Evolutionary conservation across 1,284 basidiomycete genomes (phyloP).

Genomic region (Cryptococcus hybrid): DNA sequence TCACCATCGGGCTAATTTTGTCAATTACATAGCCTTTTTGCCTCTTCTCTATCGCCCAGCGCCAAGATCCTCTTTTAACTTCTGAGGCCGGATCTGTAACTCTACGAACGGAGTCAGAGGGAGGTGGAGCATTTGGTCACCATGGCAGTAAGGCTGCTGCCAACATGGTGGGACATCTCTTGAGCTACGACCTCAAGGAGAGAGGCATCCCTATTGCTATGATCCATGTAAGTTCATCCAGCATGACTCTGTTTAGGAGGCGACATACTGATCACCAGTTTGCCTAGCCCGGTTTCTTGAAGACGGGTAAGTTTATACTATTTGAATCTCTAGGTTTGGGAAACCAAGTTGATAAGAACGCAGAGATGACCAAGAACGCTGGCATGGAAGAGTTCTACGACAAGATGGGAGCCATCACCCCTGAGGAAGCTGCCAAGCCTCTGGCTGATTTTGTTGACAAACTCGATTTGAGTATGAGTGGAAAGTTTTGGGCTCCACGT

Average conservation of each 20-base stretch:
- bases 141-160: conserved; percentile 56
- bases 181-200: conserved; percentile 52
- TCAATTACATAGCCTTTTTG: conserved; percentile 14
- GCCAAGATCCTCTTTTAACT: conserved; percentile 52
- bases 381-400: conserved; percentile 55
- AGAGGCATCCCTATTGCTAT: conserved; percentile 52
- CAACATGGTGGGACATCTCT: conserved; percentile 56
- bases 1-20: too few relatives aligned
- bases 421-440: conserved; percentile 51
- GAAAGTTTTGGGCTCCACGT: conserved; percentile 57
- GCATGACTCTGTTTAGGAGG: not conserved
- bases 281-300: conserved; percentile 43
- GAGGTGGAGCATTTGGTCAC: conserved; percentile 56
- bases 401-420: conserved; percentile 53
- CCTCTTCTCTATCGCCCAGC: conserved; percentile 21
- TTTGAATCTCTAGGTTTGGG: conserved; percentile 8
- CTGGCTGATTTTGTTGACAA: conserved; percentile 51
- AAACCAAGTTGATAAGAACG: not conserved
- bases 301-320: conserved; percentile 30
- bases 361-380: conserved; percentile 55
- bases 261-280: not conserved
- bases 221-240: conserved; percentile 51
- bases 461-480: conserved; percentile 47
- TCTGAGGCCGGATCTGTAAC: conserved; percentile 55
- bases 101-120: conserved; percentile 53